These are phyloP conservation scores for Aspergillus tamarii DNA, from an alignment of 2,329 filamentous ascomycete species.

Conservation along the genomic window DNA sequence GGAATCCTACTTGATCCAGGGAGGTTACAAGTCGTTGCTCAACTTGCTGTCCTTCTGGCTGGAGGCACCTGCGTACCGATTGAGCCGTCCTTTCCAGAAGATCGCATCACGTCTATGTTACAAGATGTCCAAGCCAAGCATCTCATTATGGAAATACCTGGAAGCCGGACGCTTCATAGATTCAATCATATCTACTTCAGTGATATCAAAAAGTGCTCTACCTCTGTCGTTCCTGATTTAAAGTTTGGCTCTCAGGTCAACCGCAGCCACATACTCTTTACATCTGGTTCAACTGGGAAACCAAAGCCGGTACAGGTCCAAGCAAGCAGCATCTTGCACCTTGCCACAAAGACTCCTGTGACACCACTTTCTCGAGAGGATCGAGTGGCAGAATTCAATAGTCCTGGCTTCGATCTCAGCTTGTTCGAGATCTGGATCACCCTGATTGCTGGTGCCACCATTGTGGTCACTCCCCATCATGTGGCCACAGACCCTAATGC, in stretches of 20 bases:
- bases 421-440: slow-evolving; percentile 21
- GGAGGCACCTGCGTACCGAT: slow-evolving; percentile 10
- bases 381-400: slow-evolving; percentile 17
- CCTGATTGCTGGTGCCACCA: slow-evolving; percentile 12
- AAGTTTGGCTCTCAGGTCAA: neutral
- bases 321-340: slow-evolving; percentile 44
- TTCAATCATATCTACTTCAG: neutral
- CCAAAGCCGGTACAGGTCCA: slow-evolving; percentile 80
- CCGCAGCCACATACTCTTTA: slow-evolving; percentile 54
- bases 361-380: slow-evolving; percentile 14
- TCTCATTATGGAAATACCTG: slow-evolving; percentile 2
- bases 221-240: neutral
- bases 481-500: slow-evolving; percentile 2
- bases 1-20: slow-evolving; percentile 8
- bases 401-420: slow-evolving; percentile 18
- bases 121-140: slow-evolving; percentile 9
- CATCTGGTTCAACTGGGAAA: slow-evolving; percentile 67
- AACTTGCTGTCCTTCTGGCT: slow-evolving; percentile 6
- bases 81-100: slow-evolving; percentile 8
- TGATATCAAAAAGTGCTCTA: neutral
- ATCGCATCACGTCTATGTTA: slow-evolving; percentile 4
- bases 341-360: slow-evolving; percentile 4
- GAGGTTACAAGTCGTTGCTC: slow-evolving; percentile 1
- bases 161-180: neutral
- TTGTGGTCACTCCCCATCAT: slow-evolving; percentile 11